These are phyloP conservation scores for Centella asiatica DNA, from an alignment of 129 eudicot genomes.

Conservation along the genomic window DNA sequence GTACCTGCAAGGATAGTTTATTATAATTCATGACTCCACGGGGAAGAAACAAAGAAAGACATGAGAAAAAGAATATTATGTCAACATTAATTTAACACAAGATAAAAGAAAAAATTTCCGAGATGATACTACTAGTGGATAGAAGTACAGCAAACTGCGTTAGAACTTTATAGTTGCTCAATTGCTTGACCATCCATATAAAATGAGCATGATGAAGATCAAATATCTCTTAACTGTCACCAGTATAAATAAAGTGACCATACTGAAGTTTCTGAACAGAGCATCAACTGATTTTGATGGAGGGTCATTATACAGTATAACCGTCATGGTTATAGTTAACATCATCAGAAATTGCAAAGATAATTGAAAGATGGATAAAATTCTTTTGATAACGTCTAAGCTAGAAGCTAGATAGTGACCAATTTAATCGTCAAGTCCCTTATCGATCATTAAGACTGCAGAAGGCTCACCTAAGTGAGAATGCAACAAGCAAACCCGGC, in stretches of 20 bases:
- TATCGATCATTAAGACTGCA: neutral
- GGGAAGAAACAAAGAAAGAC: no score
- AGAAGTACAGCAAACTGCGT: no score
- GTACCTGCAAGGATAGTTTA: constrained; percentile 35
- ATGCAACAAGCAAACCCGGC: constrained; percentile 71
- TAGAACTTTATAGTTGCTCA: no score
- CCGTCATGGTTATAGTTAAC: neutral
- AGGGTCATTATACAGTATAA: neutral
- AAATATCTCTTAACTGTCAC: no score
- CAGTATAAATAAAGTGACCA: no score
- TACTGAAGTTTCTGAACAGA: neutral
- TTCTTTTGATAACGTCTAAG: neutral
- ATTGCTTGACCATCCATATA: no score
- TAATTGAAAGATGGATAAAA: neutral
- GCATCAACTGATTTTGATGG: neutral
- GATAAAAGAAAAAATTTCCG: no score
- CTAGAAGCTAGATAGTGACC: neutral
- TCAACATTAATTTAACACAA: no score
- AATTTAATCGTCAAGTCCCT: neutral
- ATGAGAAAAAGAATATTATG: neutral
- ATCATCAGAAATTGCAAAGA: neutral
- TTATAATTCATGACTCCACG: neutral
- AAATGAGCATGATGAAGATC: no score
- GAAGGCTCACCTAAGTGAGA: constrained; percentile 59
- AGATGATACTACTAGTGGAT: no score